phyloP scores from a whole-genome alignment of 768 basidiomycete genomes.

The Termitomyces titanicus region DNA sequence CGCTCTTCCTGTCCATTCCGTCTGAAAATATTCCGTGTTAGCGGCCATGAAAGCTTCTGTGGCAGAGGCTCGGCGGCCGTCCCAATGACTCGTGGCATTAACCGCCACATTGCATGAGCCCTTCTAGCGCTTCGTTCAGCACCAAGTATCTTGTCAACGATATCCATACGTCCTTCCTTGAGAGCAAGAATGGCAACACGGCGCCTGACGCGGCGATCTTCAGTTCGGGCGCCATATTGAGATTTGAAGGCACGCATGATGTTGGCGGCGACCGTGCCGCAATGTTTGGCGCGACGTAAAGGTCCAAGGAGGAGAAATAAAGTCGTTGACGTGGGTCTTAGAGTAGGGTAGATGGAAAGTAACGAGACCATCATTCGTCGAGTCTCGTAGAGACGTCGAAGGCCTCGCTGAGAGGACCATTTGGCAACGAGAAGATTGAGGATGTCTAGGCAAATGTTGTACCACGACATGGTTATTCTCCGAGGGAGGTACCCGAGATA shows the following conservation, averaged over 20 bases:
- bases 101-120: constrained; percentile 14
- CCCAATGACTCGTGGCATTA: constrained; percentile 16
- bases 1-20: constrained; percentile 29
- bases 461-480: constrained; percentile 30
- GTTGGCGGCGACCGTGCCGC: constrained; percentile 51
- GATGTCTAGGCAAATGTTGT: constrained; percentile 42
- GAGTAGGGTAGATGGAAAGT: constrained; percentile 39
- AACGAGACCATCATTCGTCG: constrained; percentile 43
- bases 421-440: constrained; percentile 49
- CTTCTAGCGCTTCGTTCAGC: constrained; percentile 13
- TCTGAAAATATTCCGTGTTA: constrained; percentile 25
- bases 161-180: constrained; percentile 60
- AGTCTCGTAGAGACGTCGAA: constrained; percentile 40
- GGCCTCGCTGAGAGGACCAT: constrained; percentile 28
- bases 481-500: constrained; percentile 51
- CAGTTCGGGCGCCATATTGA: constrained; percentile 54
- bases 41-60: constrained; percentile 16
- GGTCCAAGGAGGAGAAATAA: constrained; percentile 55
- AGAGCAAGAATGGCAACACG: constrained; percentile 56
- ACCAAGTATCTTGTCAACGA: constrained; percentile 31
- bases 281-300: constrained; percentile 42
- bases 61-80: constrained; percentile 8
- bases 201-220: constrained; percentile 56
- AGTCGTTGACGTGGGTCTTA: constrained; percentile 58
- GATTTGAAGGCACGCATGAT: constrained; percentile 41